These are phyloP conservation scores for Juglanconis sp. DNA, from an alignment of 2,329 filamentous ascomycete genomes.

Conservation along the genomic window DNA sequence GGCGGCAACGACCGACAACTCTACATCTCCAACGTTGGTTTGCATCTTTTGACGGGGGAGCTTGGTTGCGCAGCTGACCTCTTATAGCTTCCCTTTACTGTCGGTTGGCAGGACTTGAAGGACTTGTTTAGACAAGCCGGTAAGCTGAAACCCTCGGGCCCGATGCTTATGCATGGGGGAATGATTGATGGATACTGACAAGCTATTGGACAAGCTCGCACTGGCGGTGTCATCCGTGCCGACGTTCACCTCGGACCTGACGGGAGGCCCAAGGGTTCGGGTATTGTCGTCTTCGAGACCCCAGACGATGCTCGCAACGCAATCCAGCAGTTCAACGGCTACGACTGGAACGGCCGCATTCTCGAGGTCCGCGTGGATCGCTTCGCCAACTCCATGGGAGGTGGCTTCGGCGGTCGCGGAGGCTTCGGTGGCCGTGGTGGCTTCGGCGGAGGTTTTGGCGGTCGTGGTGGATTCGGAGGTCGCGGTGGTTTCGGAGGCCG, in stretches of 20 bases:
- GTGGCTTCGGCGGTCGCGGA: slow-evolving; percentile 56
- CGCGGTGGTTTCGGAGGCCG: slow-evolving; percentile 40
- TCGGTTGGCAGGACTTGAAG: slow-evolving; percentile 98
- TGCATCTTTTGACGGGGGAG: background rate
- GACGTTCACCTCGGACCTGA: slow-evolving; percentile 92
- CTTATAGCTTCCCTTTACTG: slow-evolving; percentile 85
- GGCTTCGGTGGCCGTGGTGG: slow-evolving; percentile 55
- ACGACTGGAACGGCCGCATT: slow-evolving; percentile 93
- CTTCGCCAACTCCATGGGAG: slow-evolving; percentile 64
- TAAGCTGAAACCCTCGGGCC: slow-evolving; percentile 47
- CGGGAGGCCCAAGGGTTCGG: slow-evolving; percentile 91
- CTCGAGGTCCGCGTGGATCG: slow-evolving; percentile 96
- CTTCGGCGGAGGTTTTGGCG: slow-evolving; percentile 54
- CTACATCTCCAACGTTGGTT: slow-evolving; percentile 96
- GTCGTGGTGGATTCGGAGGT: slow-evolving; percentile 45
- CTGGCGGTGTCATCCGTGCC: slow-evolving; percentile 83
- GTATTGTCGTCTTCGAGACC: slow-evolving; percentile 94
- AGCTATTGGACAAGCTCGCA: slow-evolving; percentile 38
- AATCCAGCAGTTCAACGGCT: slow-evolving; percentile 96
- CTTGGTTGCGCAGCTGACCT: slow-evolving; percentile 23
- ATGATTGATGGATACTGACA: background rate
- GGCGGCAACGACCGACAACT: slow-evolving; percentile 76
- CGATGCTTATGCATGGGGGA: background rate
- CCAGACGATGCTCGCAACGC: slow-evolving; percentile 91
- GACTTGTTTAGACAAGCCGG: slow-evolving; percentile 97